A percentile compares a stretch with the other conserved stretches of the same genome.
Evolutionary conservation across 805 yeast species (phyloP).

Genomic region (Ogataea degrootiae): DNA sequence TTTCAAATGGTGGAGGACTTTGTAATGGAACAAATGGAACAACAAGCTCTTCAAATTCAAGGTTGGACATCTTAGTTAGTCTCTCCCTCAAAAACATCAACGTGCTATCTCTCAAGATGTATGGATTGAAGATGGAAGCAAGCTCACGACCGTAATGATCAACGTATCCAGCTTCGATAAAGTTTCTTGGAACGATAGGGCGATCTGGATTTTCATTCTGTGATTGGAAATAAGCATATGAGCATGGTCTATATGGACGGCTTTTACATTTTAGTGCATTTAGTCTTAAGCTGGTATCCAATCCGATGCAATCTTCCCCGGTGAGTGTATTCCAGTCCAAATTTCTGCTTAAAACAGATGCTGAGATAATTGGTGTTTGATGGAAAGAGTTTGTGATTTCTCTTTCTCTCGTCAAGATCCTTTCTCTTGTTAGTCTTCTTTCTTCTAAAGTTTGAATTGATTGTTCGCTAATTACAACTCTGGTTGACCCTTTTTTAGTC

Average conservation of each 20-base stretch:
- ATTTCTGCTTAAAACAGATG: no score
- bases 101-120: slow-evolving; percentile 3
- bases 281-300: no score
- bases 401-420: no score
- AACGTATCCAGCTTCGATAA: slow-evolving; percentile 3
- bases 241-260: background rate
- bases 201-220: background rate
- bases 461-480: no score
- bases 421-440: no score
- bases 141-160: slow-evolving; percentile 1
- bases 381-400: no score
- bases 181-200: background rate
- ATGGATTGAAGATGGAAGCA: slow-evolving; percentile 3
- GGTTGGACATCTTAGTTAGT: slow-evolving; percentile 4
- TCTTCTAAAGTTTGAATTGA: no score
- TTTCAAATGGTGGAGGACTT: slow-evolving; percentile 7
- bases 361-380: no score
- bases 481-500: no score
- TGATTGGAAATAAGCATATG: background rate
- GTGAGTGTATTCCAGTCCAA: no score
- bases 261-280: no score
- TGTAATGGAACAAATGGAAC: slow-evolving; percentile 10
- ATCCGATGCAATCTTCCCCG: no score
- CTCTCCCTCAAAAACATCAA: slow-evolving; percentile 6
- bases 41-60: slow-evolving; percentile 6